Evolutionary conservation across 257 asterid species (phyloP).

Genomic region (Paraleonurus japonicus): DNA sequence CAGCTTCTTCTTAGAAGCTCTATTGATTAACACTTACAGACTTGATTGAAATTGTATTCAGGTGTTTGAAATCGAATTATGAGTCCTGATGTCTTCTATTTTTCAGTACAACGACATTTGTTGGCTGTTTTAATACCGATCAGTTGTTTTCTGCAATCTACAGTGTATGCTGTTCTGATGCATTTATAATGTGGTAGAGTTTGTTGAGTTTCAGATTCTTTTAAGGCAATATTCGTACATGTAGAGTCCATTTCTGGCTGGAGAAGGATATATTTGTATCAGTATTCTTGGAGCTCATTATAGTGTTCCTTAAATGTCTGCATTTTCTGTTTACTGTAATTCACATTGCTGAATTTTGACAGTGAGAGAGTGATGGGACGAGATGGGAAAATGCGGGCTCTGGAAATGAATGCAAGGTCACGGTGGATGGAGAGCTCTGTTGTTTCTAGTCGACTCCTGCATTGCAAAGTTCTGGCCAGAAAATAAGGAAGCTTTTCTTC

Average conservation of each 20-base stretch:
- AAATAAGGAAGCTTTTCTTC: slow-evolving; percentile 37
- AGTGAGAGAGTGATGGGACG: slow-evolving; percentile 24
- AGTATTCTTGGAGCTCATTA: slow-evolving; percentile 20
- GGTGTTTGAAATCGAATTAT: slow-evolving; percentile 22
- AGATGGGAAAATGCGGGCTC: slow-evolving; percentile 23
- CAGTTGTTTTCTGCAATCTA: slow-evolving; percentile 24
- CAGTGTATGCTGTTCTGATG: slow-evolving; percentile 34
- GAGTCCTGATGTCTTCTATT: slow-evolving; percentile 27
- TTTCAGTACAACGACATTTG: slow-evolving; percentile 27
- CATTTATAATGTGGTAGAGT: slow-evolving; percentile 32
- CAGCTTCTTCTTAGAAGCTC: slow-evolving; percentile 18
- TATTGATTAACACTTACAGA: slow-evolving; percentile 16
- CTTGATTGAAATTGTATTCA: slow-evolving; percentile 3
- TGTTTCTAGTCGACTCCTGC: slow-evolving; percentile 51
- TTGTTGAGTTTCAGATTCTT: slow-evolving; percentile 34
- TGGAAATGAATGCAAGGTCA: slow-evolving; percentile 57
- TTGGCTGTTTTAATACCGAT: slow-evolving; percentile 28
- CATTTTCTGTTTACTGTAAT: slow-evolving; percentile 13
- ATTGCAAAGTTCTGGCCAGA: slow-evolving; percentile 43
- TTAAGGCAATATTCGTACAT: slow-evolving; percentile 29
- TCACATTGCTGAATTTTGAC: slow-evolving; percentile 26
- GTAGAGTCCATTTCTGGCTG: slow-evolving; percentile 29
- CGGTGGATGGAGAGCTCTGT: slow-evolving; percentile 50
- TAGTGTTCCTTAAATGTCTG: slow-evolving; percentile 17
- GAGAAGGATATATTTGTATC: slow-evolving; percentile 5